These are phyloP conservation scores for Salix viminalis DNA, from an alignment of 345 rosid genomes.

Conservation along the genomic window DNA sequence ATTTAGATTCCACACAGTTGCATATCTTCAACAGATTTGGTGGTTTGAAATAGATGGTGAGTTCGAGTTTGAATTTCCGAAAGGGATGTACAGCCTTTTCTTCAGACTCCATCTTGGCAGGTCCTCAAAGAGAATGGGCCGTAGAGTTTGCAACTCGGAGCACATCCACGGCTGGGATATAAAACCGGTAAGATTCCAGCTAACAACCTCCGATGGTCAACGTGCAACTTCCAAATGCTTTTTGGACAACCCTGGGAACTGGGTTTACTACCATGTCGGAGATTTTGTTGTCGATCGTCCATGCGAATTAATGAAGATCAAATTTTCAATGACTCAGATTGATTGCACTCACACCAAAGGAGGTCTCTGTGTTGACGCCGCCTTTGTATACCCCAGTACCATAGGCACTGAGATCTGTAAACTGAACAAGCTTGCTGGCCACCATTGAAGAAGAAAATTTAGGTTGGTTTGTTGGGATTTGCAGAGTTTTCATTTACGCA, in stretches of 20 bases:
- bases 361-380: slow-evolving; percentile 19
- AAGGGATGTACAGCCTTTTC: slow-evolving; percentile 21
- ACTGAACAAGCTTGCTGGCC: not conserved
- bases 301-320: not conserved
- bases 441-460: not conserved
- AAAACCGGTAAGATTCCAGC: slow-evolving; percentile 20
- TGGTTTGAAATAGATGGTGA: slow-evolving; percentile 27
- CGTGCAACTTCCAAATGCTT: slow-evolving; percentile 8
- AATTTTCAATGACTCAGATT: slow-evolving; percentile 23
- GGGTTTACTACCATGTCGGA: slow-evolving; percentile 16
- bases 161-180: slow-evolving; percentile 24
- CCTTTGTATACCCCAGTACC: slow-evolving; percentile 8
- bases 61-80: slow-evolving; percentile 15
- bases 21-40: slow-evolving; percentile 25
- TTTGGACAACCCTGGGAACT: slow-evolving; percentile 10
- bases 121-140: slow-evolving; percentile 19
- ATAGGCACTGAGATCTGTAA: not conserved
- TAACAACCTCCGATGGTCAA: slow-evolving; percentile 14
- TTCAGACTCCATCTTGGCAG: slow-evolving; percentile 24
- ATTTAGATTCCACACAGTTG: slow-evolving; percentile 18
- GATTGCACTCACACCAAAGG: slow-evolving; percentile 27
- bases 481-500: not conserved
- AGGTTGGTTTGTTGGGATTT: not conserved
- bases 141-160: slow-evolving; percentile 7
- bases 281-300: slow-evolving; percentile 13